phyloP scores from a whole-genome alignment of 2,329 filamentous ascomycete species.

The Aureobasidium sp. region DNA sequence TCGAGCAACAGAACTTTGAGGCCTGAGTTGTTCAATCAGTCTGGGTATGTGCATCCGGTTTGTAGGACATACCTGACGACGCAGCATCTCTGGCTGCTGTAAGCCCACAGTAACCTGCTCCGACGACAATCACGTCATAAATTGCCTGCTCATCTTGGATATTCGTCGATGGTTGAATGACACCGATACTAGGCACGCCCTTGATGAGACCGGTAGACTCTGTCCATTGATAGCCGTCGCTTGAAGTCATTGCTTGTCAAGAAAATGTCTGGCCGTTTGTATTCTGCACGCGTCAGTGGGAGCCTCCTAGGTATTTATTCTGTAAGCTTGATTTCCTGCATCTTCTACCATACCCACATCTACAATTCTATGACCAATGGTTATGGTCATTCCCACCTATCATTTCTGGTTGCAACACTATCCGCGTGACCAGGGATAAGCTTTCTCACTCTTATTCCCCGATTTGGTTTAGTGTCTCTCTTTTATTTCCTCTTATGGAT shows the following conservation, averaged over 20 bases:
- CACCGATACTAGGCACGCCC: constrained; percentile 15
- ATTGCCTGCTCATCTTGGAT: not conserved
- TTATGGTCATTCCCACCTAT: constrained; percentile 6
- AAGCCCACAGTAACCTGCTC: constrained; percentile 42
- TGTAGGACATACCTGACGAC: not conserved
- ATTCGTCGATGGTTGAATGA: constrained; percentile 6
- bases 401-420: not conserved
- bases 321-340: not conserved
- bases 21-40: constrained; percentile 27
- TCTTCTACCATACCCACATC: not conserved
- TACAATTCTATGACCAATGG: not conserved
- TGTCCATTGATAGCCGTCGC: constrained; percentile 20
- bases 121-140: constrained; percentile 46
- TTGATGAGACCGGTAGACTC: constrained; percentile 1
- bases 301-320: not conserved
- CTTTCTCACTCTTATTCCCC: constrained; percentile 11
- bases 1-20: constrained; percentile 51
- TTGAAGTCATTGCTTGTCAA: not conserved
- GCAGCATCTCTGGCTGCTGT: constrained; percentile 36
- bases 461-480: constrained; percentile 1
- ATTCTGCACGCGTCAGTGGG: not conserved
- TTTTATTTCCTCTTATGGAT: constrained; percentile 3
- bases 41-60: not conserved
- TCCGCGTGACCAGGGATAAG: not conserved
- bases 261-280: not conserved